phyloP scores from a whole-genome alignment of 2,329 filamentous ascomycete species.

The Monascus ruber region DNA sequence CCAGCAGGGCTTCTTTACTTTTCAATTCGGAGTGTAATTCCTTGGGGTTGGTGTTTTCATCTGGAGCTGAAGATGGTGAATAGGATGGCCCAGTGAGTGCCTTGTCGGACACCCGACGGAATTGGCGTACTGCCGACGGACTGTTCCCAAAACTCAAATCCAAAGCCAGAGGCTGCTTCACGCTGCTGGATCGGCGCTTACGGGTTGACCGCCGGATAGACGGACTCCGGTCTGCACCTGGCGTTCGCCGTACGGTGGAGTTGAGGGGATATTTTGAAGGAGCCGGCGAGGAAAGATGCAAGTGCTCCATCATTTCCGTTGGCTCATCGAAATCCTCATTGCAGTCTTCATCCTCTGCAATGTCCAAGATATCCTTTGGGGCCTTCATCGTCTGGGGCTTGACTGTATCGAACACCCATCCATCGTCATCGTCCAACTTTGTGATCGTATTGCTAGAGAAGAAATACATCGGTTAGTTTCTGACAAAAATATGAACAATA shows the following conservation, averaged over 20 bases:
- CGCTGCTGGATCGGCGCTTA: conserved; percentile 36
- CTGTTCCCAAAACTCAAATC: conserved; percentile 92
- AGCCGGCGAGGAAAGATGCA: conserved; percentile 35
- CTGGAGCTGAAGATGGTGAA: conserved; percentile 15
- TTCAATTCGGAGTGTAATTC: conserved; percentile 19
- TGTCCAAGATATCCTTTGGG: conserved; percentile 40
- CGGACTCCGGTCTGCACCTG: conserved; percentile 35
- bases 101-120: conserved; percentile 73
- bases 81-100: conserved; percentile 24
- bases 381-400: conserved; percentile 54
- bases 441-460: conserved; percentile 48
- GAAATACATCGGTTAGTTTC: conserved; percentile 5
- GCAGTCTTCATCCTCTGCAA: conserved; percentile 34
- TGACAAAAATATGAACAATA: not conserved
- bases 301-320: conserved; percentile 28
- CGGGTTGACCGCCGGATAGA: conserved; percentile 27
- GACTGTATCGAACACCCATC: conserved; percentile 93
- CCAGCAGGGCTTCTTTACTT: conserved; percentile 73
- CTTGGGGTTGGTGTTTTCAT: conserved; percentile 32
- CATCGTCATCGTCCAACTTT: conserved; percentile 57
- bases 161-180: conserved; percentile 70
- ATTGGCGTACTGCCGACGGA: conserved; percentile 81
- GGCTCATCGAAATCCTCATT: conserved; percentile 25
- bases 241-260: conserved; percentile 42
- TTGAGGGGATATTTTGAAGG: conserved; percentile 44